phyloP scores from a whole-genome alignment of 2,329 filamentous ascomycete genomes.

The Rhynchosporium graminicola region DNA sequence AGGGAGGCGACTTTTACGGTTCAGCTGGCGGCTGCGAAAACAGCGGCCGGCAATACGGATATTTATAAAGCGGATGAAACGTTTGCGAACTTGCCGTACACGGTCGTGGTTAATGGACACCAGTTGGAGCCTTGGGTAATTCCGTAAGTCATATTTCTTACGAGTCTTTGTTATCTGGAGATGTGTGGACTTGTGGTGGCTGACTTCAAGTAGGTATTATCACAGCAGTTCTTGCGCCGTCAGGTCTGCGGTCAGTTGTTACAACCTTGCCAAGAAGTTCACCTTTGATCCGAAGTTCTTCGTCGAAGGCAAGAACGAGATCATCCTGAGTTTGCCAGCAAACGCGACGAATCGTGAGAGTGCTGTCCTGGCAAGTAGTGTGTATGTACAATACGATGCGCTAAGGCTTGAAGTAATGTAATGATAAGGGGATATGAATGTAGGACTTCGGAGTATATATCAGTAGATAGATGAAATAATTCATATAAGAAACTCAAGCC shows the following conservation, averaged over 20 bases:
- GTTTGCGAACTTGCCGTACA: slow-evolving; percentile 55
- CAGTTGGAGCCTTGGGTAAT: slow-evolving; percentile 56
- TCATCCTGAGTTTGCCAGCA: slow-evolving; percentile 59
- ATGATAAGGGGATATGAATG: not conserved
- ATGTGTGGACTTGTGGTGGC: slow-evolving; percentile 15
- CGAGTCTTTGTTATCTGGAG: not conserved
- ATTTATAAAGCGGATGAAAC: slow-evolving; percentile 55
- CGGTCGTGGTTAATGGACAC: slow-evolving; percentile 49
- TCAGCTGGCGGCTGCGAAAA: slow-evolving; percentile 64
- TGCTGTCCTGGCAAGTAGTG: slow-evolving; percentile 53
- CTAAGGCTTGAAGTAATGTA: slow-evolving; percentile 55
- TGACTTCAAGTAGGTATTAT: slow-evolving; percentile 46
- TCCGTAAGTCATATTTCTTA: slow-evolving; percentile 45
- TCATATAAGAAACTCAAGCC: too few relatives aligned
- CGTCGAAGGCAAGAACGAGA: slow-evolving; percentile 53
- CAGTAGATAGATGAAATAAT: too few relatives aligned
- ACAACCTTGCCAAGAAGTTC: slow-evolving; percentile 62
- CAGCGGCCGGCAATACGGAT: slow-evolving; percentile 62
- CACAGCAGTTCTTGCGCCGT: slow-evolving; percentile 62
- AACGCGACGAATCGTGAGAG: slow-evolving; percentile 61
- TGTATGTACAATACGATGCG: slow-evolving; percentile 68
- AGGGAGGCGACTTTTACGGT: slow-evolving; percentile 59
- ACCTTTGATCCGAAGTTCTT: slow-evolving; percentile 53
- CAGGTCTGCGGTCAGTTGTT: slow-evolving; percentile 60
- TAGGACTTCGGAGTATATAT: too few relatives aligned